phyloP scores from a whole-genome alignment of 2,329 filamentous ascomycete genomes.

The Pyrenochaeta sp. region DNA sequence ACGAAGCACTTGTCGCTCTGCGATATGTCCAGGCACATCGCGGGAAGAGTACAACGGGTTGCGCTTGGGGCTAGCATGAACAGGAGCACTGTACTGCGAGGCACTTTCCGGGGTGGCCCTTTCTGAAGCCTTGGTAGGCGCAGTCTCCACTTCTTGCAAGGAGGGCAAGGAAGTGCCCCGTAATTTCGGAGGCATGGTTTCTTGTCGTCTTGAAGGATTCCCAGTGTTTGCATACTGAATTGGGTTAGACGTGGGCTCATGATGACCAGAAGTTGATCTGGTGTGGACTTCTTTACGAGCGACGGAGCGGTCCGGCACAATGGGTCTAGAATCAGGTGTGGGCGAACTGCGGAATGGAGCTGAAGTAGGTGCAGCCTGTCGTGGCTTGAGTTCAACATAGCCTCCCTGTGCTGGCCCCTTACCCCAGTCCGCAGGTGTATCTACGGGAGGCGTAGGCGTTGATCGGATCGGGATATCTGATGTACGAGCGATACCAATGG shows the following conservation, averaged over 20 bases:
- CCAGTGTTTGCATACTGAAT: conserved; percentile 9
- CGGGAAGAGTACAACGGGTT: conserved; percentile 24
- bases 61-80: conserved; percentile 21
- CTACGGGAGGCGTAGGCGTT: conserved; percentile 34
- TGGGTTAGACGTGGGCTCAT: conserved; percentile 9
- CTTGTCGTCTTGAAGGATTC: conserved; percentile 27
- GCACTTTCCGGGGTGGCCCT: conserved; percentile 12
- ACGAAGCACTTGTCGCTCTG: conserved; percentile 29
- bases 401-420: conserved; percentile 29
- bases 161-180: conserved; percentile 36
- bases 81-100: conserved; percentile 15
- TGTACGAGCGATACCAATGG: conserved; percentile 54
- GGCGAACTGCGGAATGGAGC: conserved; percentile 33
- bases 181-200: conserved; percentile 26
- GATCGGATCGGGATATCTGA: conserved; percentile 48
- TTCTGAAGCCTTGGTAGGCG: conserved; percentile 8
- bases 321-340: conserved; percentile 32
- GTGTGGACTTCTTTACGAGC: conserved; percentile 28
- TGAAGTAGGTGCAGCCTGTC: conserved; percentile 29
- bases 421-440: conserved; percentile 20
- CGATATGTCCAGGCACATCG: conserved; percentile 21
- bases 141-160: conserved; percentile 38
- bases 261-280: conserved; percentile 15
- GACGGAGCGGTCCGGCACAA: conserved; percentile 26
- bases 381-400: conserved; percentile 38